Conservation (phyloP, 2,329 filamentous ascomycete genomes). For the Periconia sp. region DNA sequence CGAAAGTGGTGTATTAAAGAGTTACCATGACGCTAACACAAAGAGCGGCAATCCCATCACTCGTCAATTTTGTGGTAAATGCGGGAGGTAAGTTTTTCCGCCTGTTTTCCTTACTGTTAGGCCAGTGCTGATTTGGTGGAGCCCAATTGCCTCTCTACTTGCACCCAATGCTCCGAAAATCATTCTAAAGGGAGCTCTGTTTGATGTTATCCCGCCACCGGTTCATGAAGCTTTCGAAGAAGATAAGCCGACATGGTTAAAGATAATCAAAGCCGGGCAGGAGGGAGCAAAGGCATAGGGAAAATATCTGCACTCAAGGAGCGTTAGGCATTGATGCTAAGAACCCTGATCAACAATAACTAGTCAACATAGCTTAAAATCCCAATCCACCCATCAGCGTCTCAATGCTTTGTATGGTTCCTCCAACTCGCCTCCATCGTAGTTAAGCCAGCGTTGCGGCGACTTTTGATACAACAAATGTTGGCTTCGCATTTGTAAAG, state of each 20-base stretch:
- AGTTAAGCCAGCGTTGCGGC: no score
- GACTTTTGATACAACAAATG: slow-evolving; percentile 24
- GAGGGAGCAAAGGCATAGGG: no score
- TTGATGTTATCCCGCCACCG: slow-evolving; percentile 22
- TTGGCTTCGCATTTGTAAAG: slow-evolving; percentile 39
- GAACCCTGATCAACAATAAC: no score
- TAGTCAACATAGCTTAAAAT: no score
- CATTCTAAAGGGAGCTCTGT: slow-evolving; percentile 34
- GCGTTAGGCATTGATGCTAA: no score
- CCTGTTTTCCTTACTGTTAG: neutral
- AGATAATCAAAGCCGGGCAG: neutral
- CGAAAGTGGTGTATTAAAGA: slow-evolving; percentile 24
- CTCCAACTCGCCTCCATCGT: no score
- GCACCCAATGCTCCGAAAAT: slow-evolving; percentile 21
- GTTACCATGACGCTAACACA: slow-evolving; percentile 34
- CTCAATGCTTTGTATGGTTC: no score
- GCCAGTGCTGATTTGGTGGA: slow-evolving; percentile 13
- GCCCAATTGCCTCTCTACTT: slow-evolving; percentile 27
- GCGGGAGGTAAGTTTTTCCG: slow-evolving; percentile 28
- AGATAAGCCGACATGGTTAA: neutral
- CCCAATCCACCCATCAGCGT: no score
- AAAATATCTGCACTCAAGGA: no score
- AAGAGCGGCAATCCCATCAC: slow-evolving; percentile 32
- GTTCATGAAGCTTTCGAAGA: neutral
- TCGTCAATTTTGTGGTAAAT: slow-evolving; percentile 37